A percentile compares a stretch with the other conserved stretches of the same genome.
These are phyloP conservation scores for Rubus parviflorus DNA, from an alignment of 306 rosid genomes.

Conservation along the genomic window DNA sequence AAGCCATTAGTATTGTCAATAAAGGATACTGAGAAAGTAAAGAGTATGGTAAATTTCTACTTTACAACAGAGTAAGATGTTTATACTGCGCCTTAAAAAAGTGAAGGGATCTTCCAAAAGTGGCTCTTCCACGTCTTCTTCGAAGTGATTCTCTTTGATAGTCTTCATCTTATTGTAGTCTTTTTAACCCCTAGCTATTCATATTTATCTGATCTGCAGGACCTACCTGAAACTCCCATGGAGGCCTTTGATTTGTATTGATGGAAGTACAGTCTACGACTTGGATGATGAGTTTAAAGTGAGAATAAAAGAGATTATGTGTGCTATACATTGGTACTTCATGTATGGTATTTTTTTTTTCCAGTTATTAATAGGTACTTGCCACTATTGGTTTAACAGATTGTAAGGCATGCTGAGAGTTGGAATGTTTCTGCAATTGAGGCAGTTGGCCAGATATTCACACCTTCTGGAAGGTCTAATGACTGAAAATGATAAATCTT, in stretches of 20 bases:
- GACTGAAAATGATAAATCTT: background rate
- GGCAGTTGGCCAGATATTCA: constrained; percentile 81
- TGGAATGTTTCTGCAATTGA: constrained; percentile 85
- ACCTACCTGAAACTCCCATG: constrained; percentile 87
- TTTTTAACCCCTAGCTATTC: background rate
- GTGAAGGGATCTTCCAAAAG: background rate
- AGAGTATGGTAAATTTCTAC: background rate
- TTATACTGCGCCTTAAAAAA: background rate
- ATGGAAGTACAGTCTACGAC: constrained; percentile 76
- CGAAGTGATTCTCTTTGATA: background rate
- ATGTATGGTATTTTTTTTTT: background rate
- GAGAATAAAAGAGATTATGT: constrained; percentile 21
- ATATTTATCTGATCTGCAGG: constrained; percentile 47
- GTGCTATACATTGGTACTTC: constrained; percentile 3
- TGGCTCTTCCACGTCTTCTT: background rate
- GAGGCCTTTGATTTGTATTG: constrained; percentile 77
- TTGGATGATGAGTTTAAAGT: constrained; percentile 57
- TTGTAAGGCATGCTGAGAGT: constrained; percentile 81
- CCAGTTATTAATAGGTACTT: constrained; percentile 13
- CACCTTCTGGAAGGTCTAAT: constrained; percentile 36
- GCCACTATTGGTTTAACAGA: constrained; percentile 44
- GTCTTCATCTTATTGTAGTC: background rate
- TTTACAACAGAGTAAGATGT: background rate
- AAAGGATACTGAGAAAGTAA: background rate
- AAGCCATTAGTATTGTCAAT: background rate